Evolutionary conservation across 2,329 filamentous ascomycete genomes (phyloP).

Genomic region (Nothomitra cinnamomea): DNA sequence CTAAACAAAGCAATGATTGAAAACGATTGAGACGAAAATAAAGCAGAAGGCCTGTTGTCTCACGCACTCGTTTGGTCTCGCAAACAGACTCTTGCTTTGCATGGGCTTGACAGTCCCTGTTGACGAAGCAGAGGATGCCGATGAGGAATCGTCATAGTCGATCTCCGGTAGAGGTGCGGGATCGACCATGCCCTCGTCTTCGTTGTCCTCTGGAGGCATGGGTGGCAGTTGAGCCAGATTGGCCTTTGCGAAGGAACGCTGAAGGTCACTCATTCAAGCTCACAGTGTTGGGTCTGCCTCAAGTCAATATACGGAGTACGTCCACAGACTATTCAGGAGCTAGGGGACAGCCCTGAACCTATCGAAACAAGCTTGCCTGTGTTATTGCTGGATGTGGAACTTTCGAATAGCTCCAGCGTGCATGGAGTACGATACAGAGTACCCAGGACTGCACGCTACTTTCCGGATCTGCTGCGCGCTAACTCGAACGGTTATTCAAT

Average conservation of each 20-base stretch:
- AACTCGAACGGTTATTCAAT: no score
- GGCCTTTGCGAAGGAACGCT: conserved; percentile 61
- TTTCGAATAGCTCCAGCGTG: no score
- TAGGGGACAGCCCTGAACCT: no score
- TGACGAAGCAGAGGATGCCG: conserved; percentile 72
- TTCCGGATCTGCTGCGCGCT: no score
- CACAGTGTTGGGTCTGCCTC: no score
- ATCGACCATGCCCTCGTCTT: conserved; percentile 29
- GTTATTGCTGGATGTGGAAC: no score
- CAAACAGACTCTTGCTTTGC: conserved; percentile 54
- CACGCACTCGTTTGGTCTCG: conserved; percentile 43
- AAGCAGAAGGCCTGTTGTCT: no score
- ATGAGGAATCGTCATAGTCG: conserved; percentile 30
- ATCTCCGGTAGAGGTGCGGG: conserved; percentile 14
- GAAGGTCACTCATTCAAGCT: conserved; percentile 58
- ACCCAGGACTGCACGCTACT: no score
- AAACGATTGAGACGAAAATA: not conserved
- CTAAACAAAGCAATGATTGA: not conserved
- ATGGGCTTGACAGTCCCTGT: conserved; percentile 82
- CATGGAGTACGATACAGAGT: no score
- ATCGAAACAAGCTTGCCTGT: no score
- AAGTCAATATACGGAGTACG: no score
- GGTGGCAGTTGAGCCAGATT: conserved; percentile 48
- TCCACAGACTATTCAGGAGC: no score
- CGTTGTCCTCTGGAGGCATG: conserved; percentile 36